phyloP scores from a whole-genome alignment of 2,329 filamentous ascomycete species.

The Dothideomycetes sp. region DNA sequence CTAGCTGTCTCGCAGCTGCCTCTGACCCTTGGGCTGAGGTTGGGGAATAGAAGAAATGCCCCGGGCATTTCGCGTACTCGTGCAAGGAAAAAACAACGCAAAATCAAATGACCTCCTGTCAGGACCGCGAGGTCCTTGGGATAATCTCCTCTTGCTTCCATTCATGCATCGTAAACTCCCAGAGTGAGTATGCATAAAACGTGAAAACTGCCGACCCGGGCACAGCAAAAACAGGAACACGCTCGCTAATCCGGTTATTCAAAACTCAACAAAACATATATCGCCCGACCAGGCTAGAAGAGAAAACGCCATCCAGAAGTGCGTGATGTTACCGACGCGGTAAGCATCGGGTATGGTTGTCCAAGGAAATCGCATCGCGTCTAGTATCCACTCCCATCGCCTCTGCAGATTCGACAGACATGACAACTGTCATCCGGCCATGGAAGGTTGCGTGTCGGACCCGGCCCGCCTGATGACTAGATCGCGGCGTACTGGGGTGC shows the following conservation, averaged over 20 bases:
- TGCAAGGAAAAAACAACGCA: conserved; percentile 1
- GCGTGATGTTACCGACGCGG: conserved; percentile 25
- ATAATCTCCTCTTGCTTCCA: conserved; percentile 6
- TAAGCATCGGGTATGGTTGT: conserved; percentile 26
- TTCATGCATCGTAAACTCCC: conserved; percentile 10
- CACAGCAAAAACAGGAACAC: conserved; percentile 21
- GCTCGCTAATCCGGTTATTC: conserved; percentile 33
- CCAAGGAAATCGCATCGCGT: conserved; percentile 29
- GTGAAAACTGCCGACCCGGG: conserved; percentile 13
- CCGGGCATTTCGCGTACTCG: conserved; percentile 6
- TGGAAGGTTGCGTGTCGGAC: background rate
- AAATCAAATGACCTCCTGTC: conserved; percentile 5
- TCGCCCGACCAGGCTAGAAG: background rate
- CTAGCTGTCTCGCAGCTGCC: background rate
- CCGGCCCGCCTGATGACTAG: conserved; percentile 51
- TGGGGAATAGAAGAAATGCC: conserved; percentile 1
- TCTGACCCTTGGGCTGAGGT: background rate
- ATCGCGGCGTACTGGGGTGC: conserved; percentile 63
- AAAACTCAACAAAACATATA: background rate
- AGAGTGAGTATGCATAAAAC: conserved; percentile 10
- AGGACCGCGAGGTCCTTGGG: conserved; percentile 7
- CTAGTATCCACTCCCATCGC: conserved; percentile 8
- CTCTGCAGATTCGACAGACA: no score
- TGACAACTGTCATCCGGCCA: conserved; percentile 1
- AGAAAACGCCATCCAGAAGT: conserved; percentile 39